phyloP scores from a whole-genome alignment of 495 filamentous ascomycete species.

The Articulospora tetracladia region DNA sequence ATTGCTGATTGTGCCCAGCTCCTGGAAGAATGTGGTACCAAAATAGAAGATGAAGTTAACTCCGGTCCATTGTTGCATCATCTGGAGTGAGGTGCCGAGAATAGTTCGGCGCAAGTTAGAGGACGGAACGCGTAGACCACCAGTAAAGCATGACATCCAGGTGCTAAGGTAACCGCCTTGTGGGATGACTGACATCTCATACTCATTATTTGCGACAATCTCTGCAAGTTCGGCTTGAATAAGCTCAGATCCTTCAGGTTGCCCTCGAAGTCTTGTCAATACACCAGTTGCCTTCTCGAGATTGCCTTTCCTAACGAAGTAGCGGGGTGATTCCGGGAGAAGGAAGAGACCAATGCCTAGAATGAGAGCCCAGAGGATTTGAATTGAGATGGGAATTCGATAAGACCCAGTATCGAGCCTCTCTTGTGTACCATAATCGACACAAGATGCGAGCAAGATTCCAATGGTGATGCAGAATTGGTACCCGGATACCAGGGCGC shows the following conservation, averaged over 20 bases:
- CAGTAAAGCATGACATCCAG: slow-evolving; percentile 69
- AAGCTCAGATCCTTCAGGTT: slow-evolving; percentile 56
- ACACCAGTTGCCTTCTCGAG: slow-evolving; percentile 50
- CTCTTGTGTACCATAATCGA: slow-evolving; percentile 64
- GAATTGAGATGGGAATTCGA: slow-evolving; percentile 66
- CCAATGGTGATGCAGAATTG: slow-evolving; percentile 72
- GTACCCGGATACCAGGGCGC: slow-evolving; percentile 65
- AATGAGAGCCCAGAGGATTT: slow-evolving; percentile 65
- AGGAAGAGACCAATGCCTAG: slow-evolving; percentile 53
- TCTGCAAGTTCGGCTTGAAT: slow-evolving; percentile 68
- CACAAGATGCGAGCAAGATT: slow-evolving; percentile 67
- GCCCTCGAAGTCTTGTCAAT: slow-evolving; percentile 45
- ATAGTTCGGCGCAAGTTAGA: slow-evolving; percentile 41
- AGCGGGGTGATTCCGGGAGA: slow-evolving; percentile 59
- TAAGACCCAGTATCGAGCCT: slow-evolving; percentile 61
- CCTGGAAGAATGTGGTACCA: slow-evolving; percentile 63
- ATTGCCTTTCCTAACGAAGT: slow-evolving; percentile 51
- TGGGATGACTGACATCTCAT: slow-evolving; percentile 55
- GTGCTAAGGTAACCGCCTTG: slow-evolving; percentile 53
- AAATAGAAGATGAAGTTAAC: slow-evolving; percentile 58
- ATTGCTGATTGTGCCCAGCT: slow-evolving; percentile 54
- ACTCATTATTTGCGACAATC: slow-evolving; percentile 66
- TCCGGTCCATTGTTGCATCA: slow-evolving; percentile 58
- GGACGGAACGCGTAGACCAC: slow-evolving; percentile 58
- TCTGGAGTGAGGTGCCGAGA: slow-evolving; percentile 65